Base-by-base conservation (phyloP, 1,139 yeast species). In the Nakaseomyces delphensis region DNA sequence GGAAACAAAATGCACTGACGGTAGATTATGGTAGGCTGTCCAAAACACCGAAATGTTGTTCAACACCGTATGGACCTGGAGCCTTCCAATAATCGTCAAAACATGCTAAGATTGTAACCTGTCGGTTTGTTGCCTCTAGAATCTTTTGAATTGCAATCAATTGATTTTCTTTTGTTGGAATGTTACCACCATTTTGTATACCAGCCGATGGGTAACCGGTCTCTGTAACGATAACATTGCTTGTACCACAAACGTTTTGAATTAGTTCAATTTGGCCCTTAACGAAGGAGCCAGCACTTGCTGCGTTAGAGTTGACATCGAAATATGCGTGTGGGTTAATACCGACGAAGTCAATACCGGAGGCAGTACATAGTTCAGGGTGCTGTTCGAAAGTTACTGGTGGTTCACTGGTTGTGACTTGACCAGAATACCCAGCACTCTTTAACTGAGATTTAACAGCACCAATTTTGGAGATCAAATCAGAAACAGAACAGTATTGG, bases 131-230 rank as follows among this genome's bases (percentile, higher is more conserved):
- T 35, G 69, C 72, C 21, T 74, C 67, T 41, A 85, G 64, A 37
- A 84, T 77, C 21, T 77, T 65, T 46, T 70, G 63, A 44, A 87
- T 71, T 10, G 96, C 96, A 42, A 69, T 67, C 45, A 65, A 59
- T 67, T 87, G 96, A 65, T 86, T 86, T 8, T 60, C 83, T 3
- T 64, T 59, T 28, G 78, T 64, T 45, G 96, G 96, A 24, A 77
- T 74, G 53, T 87, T 83, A 40, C 65, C 65, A 45, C 96, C 96
- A 57, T 84, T 78, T 44, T 70, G 66, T 46, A 62, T 61, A 53
- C 96, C 96, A 36, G 70, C 66, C 50, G 80, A 77, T 50, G 96
- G 96, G 61, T 84, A 87, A 31, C 96, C 96, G 4, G 96, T 85
- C 65, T 87, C 96, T 13, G 94, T 80, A 42, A 81, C 75, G 28